These are phyloP conservation scores for Lenwebbia sp. DNA, from an alignment of 345 rosid species.

Conservation along the genomic window DNA sequence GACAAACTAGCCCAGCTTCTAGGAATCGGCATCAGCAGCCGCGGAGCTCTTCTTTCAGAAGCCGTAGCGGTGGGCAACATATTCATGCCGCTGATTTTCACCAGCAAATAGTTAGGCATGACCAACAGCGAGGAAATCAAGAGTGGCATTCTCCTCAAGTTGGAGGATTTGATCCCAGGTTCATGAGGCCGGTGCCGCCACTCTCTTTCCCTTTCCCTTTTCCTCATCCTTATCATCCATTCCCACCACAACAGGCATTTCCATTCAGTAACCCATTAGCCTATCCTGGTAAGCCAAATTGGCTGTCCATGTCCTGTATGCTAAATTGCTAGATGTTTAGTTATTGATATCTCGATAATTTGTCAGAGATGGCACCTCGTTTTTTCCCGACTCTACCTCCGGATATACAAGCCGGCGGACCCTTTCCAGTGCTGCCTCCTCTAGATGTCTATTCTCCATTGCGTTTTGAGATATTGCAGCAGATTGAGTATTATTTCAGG, in stretches of 20 bases:
- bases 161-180: constrained; percentile 36
- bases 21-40: constrained; percentile 48
- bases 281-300: constrained; percentile 35
- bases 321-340: background rate
- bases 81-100: constrained; percentile 52
- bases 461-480: constrained; percentile 41
- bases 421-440: constrained; percentile 37
- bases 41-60: constrained; percentile 47
- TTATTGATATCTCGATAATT: background rate
- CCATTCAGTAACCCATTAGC: constrained; percentile 20
- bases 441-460: constrained; percentile 39
- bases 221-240: constrained; percentile 17
- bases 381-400: constrained; percentile 31
- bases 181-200: constrained; percentile 34
- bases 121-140: constrained; percentile 57
- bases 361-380: constrained; percentile 43
- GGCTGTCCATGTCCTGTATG: background rate
- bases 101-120: constrained; percentile 66
- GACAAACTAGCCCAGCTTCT: constrained; percentile 27
- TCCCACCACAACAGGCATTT: constrained; percentile 35
- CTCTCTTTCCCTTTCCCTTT: constrained; percentile 19
- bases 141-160: constrained; percentile 48
- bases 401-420: constrained; percentile 26
- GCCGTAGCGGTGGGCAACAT: constrained; percentile 42
- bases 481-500: constrained; percentile 92